A percentile compares a stretch with the other conserved stretches of the same genome.
Conservation (phyloP, 805 yeast genomes). For the Ogataea philodendri region DNA sequence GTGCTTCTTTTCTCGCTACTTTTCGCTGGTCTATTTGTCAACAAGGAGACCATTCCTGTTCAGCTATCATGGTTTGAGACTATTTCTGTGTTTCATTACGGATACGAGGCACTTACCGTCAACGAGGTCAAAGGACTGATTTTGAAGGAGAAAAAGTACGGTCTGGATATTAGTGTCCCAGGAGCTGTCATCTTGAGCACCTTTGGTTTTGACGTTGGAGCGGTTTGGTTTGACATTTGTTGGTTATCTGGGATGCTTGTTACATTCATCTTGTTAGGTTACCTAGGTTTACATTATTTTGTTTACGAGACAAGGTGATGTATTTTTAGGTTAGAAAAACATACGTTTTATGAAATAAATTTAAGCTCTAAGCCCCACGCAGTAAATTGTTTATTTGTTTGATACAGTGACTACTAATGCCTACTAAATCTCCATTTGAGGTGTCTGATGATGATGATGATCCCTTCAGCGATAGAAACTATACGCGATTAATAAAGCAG, state of each 20-base stretch:
- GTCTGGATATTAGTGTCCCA: slow-evolving; percentile 91
- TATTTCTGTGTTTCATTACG: slow-evolving; percentile 90
- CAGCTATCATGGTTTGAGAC: slow-evolving; percentile 72
- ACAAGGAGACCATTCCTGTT: slow-evolving; percentile 56
- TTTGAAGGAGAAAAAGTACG: slow-evolving; percentile 84
- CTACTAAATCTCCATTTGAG: slow-evolving; percentile 7
- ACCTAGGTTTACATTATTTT: slow-evolving; percentile 64
- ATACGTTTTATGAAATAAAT: background rate
- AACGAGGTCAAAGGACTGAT: slow-evolving; percentile 89
- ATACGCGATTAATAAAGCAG: background rate
- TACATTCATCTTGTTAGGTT: slow-evolving; percentile 66
- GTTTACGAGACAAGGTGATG: slow-evolving; percentile 70
- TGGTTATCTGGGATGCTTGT: slow-evolving; percentile 57
- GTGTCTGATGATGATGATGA: slow-evolving; percentile 5
- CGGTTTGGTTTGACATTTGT: slow-evolving; percentile 63
- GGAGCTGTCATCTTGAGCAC: slow-evolving; percentile 96
- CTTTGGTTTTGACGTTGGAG: slow-evolving; percentile 87
- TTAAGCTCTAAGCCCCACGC: slow-evolving; percentile 5
- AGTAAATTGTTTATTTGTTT: background rate
- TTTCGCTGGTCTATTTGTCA: slow-evolving; percentile 92
- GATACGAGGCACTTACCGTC: slow-evolving; percentile 87
- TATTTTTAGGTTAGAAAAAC: slow-evolving; percentile 1
- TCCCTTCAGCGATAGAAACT: slow-evolving; percentile 12
- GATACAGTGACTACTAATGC: no score
- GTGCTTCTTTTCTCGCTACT: slow-evolving; percentile 79